Conservation (phyloP, 345 rosid genomes). For the Alliaria petiolata region DNA sequence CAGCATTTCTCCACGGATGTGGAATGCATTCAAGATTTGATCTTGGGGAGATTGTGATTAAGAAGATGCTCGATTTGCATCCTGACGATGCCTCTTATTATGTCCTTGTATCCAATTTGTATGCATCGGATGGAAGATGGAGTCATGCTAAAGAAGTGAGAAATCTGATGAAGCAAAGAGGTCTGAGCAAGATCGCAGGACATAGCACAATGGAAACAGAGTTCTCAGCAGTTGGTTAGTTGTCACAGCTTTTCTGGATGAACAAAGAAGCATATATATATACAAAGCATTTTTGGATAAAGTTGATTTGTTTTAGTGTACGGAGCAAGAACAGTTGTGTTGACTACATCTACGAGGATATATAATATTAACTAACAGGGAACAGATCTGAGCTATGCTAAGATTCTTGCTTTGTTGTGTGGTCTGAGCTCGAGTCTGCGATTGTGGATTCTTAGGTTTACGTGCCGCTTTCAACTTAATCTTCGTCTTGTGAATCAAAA, state of each 20-base stretch:
- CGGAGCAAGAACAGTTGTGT: conserved; percentile 7
- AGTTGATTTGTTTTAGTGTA: background rate
- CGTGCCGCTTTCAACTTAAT: conserved; percentile 25
- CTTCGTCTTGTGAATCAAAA: conserved; percentile 52
- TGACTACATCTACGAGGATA: conserved; percentile 12
- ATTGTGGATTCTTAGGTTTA: conserved; percentile 12
- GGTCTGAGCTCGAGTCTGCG: background rate
- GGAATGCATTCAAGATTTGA: conserved; percentile 79
- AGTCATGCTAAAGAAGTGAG: conserved; percentile 56
- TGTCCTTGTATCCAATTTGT: conserved; percentile 69
- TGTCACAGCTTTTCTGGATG: background rate
- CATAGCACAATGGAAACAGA: conserved; percentile 53
- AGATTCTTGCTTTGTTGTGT: background rate
- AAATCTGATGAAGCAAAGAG: conserved; percentile 65
- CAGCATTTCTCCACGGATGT: conserved; percentile 91
- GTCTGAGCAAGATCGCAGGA: conserved; percentile 56
- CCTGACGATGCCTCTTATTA: conserved; percentile 76
- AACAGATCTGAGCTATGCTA: background rate
- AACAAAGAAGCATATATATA: conserved; percentile 1
- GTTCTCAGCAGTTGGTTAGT: background rate
- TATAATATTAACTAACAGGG: background rate
- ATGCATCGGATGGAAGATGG: conserved; percentile 90
- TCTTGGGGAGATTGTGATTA: conserved; percentile 65
- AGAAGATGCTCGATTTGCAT: conserved; percentile 57
- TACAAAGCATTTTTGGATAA: conserved; percentile 22